phyloP scores from a whole-genome alignment of 495 filamentous ascomycete genomes.

The Hypoxylon fuscum region DNA sequence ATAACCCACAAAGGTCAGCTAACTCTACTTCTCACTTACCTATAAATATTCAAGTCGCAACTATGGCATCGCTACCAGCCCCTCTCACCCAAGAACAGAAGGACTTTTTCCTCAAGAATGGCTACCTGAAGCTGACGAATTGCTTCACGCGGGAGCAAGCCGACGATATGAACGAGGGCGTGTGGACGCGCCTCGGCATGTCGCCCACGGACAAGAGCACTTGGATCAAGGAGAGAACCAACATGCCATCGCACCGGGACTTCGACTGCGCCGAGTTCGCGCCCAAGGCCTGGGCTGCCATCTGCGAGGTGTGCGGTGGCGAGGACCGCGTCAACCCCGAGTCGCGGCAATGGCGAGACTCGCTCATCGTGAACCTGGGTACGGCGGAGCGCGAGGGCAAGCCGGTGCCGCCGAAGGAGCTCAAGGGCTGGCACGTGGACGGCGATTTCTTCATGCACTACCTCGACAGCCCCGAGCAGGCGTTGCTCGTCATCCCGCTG shows the following conservation, averaged over 20 bases:
- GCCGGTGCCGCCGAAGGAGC: slow-evolving; percentile 56
- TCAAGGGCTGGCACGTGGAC: slow-evolving; percentile 77
- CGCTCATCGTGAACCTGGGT: slow-evolving; percentile 78
- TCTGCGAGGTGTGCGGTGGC: slow-evolving; percentile 75
- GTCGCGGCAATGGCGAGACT: slow-evolving; percentile 70
- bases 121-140: slow-evolving; percentile 66
- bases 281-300: slow-evolving; percentile 73
- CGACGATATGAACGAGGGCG: slow-evolving; percentile 60
- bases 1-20: too few relatives aligned
- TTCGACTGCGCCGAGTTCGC: slow-evolving; percentile 67
- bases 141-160: slow-evolving; percentile 73
- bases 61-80: slow-evolving; percentile 43
- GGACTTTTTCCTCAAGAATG: slow-evolving; percentile 71
- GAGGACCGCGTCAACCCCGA: slow-evolving; percentile 62
- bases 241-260: slow-evolving; percentile 69
- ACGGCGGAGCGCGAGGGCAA: slow-evolving; percentile 63
- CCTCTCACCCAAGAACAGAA: slow-evolving; percentile 68
- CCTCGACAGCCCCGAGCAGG: slow-evolving; percentile 78
- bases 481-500: slow-evolving; percentile 72
- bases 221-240: slow-evolving; percentile 67
- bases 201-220: slow-evolving; percentile 72
- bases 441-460: slow-evolving; percentile 82
- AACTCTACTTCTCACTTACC: not conserved
- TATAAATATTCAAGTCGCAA: not conserved
- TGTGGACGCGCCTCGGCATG: slow-evolving; percentile 77